Percentiles rank a stretch among this genome's conserved stretches.
Evolutionary conservation across 2,329 filamentous ascomycete species (phyloP).

Genomic region (Fusarium acutatum): DNA sequence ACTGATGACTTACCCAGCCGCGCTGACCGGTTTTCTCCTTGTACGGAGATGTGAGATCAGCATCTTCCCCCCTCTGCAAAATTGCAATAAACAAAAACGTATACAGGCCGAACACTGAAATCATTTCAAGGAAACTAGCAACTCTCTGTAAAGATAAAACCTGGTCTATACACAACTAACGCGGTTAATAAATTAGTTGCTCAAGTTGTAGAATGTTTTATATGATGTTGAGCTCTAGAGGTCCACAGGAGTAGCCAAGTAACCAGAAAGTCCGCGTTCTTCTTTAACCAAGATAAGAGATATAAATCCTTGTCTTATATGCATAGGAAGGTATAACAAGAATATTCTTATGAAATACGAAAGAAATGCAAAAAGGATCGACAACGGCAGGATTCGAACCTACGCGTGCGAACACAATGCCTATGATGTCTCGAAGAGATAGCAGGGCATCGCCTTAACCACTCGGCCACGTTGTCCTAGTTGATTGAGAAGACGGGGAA

Average conservation of each 20-base stretch:
- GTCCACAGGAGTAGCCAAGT: not conserved
- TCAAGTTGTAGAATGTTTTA: not conserved
- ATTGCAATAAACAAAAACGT: not conserved
- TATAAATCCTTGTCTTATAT: no score
- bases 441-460: constrained; percentile 32
- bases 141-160: not conserved
- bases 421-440: constrained; percentile 21
- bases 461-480: constrained; percentile 26
- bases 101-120: not conserved
- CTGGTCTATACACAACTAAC: not conserved
- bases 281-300: not conserved
- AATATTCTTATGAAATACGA: not conserved
- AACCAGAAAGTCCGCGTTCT: not conserved
- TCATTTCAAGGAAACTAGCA: not conserved
- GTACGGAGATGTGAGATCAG: not conserved
- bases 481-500: accelerated
- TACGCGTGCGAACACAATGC: constrained; percentile 32
- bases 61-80: not conserved
- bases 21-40: not conserved
- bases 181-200: not conserved
- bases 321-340: not conserved
- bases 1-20: not conserved
- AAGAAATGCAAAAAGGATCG: not conserved
- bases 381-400: constrained; percentile 32
- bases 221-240: not conserved